Evolutionary conservation across 1,139 yeast species (phyloP).

Genomic region (Taiozyma sp.): DNA sequence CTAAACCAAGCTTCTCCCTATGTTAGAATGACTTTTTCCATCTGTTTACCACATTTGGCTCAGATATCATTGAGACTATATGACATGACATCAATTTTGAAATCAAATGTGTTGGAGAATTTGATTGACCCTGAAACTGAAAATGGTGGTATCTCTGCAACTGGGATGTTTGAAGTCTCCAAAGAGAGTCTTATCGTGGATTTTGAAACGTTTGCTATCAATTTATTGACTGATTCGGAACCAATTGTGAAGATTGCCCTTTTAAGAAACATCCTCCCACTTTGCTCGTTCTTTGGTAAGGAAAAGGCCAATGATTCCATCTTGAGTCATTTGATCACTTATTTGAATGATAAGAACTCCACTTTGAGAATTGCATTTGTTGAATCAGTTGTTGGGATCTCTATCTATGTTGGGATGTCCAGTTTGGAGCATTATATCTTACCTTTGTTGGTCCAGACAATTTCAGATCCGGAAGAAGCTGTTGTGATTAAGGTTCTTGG

Average conservation of each 20-base stretch:
- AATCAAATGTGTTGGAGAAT: slow-evolving; percentile 34
- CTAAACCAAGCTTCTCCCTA: slow-evolving; percentile 36
- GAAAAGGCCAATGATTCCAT: slow-evolving; percentile 86
- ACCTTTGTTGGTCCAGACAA: slow-evolving; percentile 78
- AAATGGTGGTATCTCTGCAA: slow-evolving; percentile 23
- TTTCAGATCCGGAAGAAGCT: slow-evolving; percentile 78
- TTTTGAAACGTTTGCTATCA: slow-evolving; percentile 63
- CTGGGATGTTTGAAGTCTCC: slow-evolving; percentile 32
- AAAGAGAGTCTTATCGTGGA: slow-evolving; percentile 30
- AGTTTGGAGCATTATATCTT: slow-evolving; percentile 84
- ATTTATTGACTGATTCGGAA: slow-evolving; percentile 64
- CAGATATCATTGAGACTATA: slow-evolving; percentile 58
- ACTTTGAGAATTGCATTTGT: slow-evolving; percentile 68
- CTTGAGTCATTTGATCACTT: slow-evolving; percentile 86
- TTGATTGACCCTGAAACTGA: slow-evolving; percentile 39
- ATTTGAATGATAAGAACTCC: slow-evolving; percentile 74
- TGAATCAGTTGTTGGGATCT: slow-evolving; percentile 70
- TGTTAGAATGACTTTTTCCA: slow-evolving; percentile 66
- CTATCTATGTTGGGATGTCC: slow-evolving; percentile 75
- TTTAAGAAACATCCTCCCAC: slow-evolving; percentile 61
- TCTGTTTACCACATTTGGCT: slow-evolving; percentile 68
- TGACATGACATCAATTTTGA: slow-evolving; percentile 58
- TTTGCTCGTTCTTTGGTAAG: slow-evolving; percentile 81
- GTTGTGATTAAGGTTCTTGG: slow-evolving; percentile 76
- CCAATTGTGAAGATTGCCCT: slow-evolving; percentile 67